Percentiles rank a stretch among this genome's conserved stretches.
Conservation (phyloP, 768 basidiomycete genomes). For the Postia placenta region DNA sequence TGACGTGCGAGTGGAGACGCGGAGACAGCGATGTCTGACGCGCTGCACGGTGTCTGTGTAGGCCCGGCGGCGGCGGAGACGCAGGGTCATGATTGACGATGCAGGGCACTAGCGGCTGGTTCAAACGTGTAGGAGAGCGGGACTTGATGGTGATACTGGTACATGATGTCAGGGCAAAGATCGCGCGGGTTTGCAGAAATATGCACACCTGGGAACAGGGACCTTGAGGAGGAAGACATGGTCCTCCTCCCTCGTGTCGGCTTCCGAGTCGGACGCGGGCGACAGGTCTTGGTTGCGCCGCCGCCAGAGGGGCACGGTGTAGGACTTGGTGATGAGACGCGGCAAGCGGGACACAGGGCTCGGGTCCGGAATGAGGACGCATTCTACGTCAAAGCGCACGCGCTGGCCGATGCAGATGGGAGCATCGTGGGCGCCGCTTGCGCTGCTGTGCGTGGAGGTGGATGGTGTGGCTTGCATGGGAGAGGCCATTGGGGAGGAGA, state of each 20-base stretch:
- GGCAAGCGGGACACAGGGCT: conserved; percentile 36
- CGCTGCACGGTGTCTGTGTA: neutral
- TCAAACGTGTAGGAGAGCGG: conserved; percentile 34
- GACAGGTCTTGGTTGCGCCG: conserved; percentile 24
- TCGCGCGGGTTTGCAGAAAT: neutral
- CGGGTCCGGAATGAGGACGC: conserved; percentile 67
- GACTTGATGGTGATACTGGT: conserved; percentile 16
- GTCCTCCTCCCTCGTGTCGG: conserved; percentile 28
- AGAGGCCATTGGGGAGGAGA: conserved; percentile 10
- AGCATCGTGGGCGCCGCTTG: neutral
- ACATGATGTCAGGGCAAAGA: conserved; percentile 2
- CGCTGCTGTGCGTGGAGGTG: neutral
- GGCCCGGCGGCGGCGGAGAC: conserved; percentile 17
- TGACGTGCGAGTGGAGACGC: conserved; percentile 29
- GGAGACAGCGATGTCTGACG: conserved; percentile 12
- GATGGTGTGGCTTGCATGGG: conserved; percentile 7
- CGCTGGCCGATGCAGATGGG: conserved; percentile 13
- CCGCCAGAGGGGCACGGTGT: conserved; percentile 66
- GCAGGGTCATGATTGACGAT: conserved; percentile 35
- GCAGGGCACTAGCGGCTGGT: conserved; percentile 38
- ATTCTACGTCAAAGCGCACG: conserved; percentile 70
- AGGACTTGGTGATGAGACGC: conserved; percentile 56
- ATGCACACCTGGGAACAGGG: conserved; percentile 53
- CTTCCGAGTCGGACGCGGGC: conserved; percentile 15
- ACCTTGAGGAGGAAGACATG: conserved; percentile 56